phyloP scores from a whole-genome alignment of 1,284 basidiomycete species.

The Fomitopsis palustris region DNA sequence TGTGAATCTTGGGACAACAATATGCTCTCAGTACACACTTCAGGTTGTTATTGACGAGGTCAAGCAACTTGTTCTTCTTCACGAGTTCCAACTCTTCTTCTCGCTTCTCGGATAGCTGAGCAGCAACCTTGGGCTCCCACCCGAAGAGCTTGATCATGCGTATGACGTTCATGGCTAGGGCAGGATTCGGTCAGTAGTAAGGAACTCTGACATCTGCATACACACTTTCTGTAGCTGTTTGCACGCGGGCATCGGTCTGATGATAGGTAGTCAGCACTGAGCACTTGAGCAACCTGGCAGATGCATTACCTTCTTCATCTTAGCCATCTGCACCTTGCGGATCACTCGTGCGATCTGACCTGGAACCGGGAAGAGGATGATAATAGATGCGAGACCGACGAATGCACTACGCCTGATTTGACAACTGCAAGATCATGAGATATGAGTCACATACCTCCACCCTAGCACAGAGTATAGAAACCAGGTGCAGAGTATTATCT shows the following conservation, averaged over 20 bases:
- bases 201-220: slow-evolving; percentile 3
- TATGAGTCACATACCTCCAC: slow-evolving; percentile 40
- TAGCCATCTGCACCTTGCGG: slow-evolving; percentile 27
- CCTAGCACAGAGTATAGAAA: slow-evolving; percentile 42
- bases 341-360: slow-evolving; percentile 31
- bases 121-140: not conserved
- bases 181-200: slow-evolving; percentile 17
- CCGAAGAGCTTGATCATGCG: slow-evolving; percentile 1
- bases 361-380: slow-evolving; percentile 50
- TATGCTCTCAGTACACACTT: slow-evolving; percentile 9
- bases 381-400: slow-evolving; percentile 50
- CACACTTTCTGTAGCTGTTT: slow-evolving; percentile 45
- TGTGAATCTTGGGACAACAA: not conserved
- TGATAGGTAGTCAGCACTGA: not conserved
- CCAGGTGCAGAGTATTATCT: slow-evolving; percentile 28
- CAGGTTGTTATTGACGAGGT: slow-evolving; percentile 5
- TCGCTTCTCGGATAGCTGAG: not conserved
- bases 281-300: slow-evolving; percentile 19
- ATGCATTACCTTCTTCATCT: slow-evolving; percentile 29
- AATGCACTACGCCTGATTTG: slow-evolving; percentile 33
- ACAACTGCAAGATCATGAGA: not conserved
- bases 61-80: slow-evolving; percentile 32
- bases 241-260: slow-evolving; percentile 47
- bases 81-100: slow-evolving; percentile 23
- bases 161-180: slow-evolving; percentile 18